Evolutionary conservation across 2,329 filamentous ascomycete genomes (phyloP), one percentile per base, ranked within the genome.

Genomic region (Cladophialophora carrionii): DNA sequence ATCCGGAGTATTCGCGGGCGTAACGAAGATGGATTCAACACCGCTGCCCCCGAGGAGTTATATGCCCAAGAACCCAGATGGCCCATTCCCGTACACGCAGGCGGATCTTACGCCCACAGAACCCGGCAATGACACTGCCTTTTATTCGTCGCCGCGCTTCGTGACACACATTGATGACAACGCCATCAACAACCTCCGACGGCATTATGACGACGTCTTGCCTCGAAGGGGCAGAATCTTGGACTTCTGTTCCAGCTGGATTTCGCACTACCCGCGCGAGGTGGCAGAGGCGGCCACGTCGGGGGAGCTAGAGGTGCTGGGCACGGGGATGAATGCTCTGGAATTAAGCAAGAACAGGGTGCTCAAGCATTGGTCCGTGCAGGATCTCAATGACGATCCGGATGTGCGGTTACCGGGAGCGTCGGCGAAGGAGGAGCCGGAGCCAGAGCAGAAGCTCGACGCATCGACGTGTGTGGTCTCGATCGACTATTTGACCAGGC

Each of bases 151-250:
- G 7, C 79, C 82, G 1, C 78, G 82, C 17, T 82, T 84, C 66
- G 82, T 84, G 0, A 82, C 82, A 10, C 83, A 85, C 64, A 84
- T 85, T 69, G 83, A 84, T 68, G 80, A 83, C 49, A 74, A 77
- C 4, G 81, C 82, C 0, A 82, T 84, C 57, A 71, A 72, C 3
- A 73, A 76, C 0, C 71, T 85, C 1, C 74, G 76, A 26, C 66
- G 72, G 2, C 85, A 85, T 73, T 85, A 84, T 71, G 72, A 73
- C n/a, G 67, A 68, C 0, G 75, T 74, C 0, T 73, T 85, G 3
- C 81, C 82, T 0, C 65, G 65, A 3, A 73, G 71, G 53, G 79
- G 81, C 1, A 72, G 71, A 0, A 77, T 84, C 0, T 67, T 85
- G 10, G 83, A 85, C 64, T 76, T 84, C 65, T 85, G 83, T 70